Evolutionary conservation across 352 stramenopile genomes (phyloP), one percentile per base, ranked within the genome.

Genomic region (Phytophthora pluvialis): DNA sequence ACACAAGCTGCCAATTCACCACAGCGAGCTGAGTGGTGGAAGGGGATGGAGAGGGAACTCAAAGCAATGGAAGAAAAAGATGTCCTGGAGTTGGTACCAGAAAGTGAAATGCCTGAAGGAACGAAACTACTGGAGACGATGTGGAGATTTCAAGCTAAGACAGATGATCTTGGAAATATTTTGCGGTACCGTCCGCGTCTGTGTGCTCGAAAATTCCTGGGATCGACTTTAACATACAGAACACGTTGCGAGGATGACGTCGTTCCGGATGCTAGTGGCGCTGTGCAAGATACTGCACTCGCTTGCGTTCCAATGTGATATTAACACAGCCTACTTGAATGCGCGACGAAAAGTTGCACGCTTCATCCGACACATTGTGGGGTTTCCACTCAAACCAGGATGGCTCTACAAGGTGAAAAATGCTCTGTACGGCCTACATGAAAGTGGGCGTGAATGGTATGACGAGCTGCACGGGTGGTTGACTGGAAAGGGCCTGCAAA

Each of bases 351-450:
- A 28, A 36, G n/a, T 21, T 6, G 29, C 13, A 10, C 38, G 38
- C 2, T 64, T 45, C 8, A 52, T 59, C 7, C 36, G 31, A n/a
- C 21, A 10, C 12, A 65, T 65, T 11, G 9, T 39, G 4, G 47
- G 39, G 5, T 59, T 65, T 52, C 46, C 56, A 1, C 39, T 58
- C 2, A 51, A 52, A 18, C 26, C 35, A 8, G 47, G 58, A 11
- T 59, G 31, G 38, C 18, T 59, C 5, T 65, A 53, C 47, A 65
- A 52, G 15, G 57, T 58, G 0, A 59, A 52, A 5, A 9, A 31
- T 13, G 38, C 47, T 1, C 47, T 65, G 3, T 58, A 59, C 26
- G 47, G 47, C 1, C 31, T 53, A 4, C 47, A 59, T 32, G 16
- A 53, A n/a, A 59, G 36, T 39, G 47, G 47, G 0, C 29, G 39